Percentiles rank a stretch among this genome's conserved stretches.
These are phyloP conservation scores for Dothistroma pini DNA, from an alignment of 2,329 filamentous ascomycete genomes.

Conservation along the genomic window DNA sequence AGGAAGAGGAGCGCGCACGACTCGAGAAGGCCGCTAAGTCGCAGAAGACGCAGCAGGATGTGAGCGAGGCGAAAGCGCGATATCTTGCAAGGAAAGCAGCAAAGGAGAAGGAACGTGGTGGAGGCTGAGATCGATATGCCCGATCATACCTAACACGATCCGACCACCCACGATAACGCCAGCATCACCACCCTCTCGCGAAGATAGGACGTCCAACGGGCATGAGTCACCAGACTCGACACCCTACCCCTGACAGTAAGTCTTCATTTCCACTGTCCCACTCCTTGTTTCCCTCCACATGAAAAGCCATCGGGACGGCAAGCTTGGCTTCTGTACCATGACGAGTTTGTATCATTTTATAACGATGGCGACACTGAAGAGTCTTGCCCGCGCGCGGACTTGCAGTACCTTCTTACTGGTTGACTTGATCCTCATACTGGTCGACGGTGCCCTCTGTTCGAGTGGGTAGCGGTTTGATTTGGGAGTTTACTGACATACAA, in stretches of 20 bases:
- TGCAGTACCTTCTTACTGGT: slow-evolving; percentile 14
- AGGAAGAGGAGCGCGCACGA: slow-evolving; percentile 62
- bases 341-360: slow-evolving; percentile 31
- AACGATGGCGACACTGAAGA: slow-evolving; percentile 28
- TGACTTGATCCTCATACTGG: slow-evolving; percentile 11
- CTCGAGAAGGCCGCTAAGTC: slow-evolving; percentile 67
- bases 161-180: not conserved
- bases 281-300: not conserved
- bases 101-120: slow-evolving; percentile 49
- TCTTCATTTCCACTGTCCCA: not conserved
- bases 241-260: not conserved
- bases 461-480: slow-evolving; percentile 13
- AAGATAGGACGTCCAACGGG: too few relatives aligned
- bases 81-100: slow-evolving; percentile 75
- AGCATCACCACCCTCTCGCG: too few relatives aligned
- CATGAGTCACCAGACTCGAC: too few relatives aligned
- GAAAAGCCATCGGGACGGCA: slow-evolving; percentile 30
- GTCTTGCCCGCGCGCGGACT: slow-evolving; percentile 27
- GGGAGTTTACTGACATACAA: slow-evolving; percentile 13
- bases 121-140: slow-evolving; percentile 23
- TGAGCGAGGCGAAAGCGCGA: slow-evolving; percentile 73
- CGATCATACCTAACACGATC: not conserved
- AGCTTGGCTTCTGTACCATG: slow-evolving; percentile 29
- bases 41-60: slow-evolving; percentile 71
- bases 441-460: slow-evolving; percentile 7